These are phyloP conservation scores for Colletotrichum sp. DNA, from an alignment of 2,329 filamentous ascomycete genomes.

Conservation along the genomic window DNA sequence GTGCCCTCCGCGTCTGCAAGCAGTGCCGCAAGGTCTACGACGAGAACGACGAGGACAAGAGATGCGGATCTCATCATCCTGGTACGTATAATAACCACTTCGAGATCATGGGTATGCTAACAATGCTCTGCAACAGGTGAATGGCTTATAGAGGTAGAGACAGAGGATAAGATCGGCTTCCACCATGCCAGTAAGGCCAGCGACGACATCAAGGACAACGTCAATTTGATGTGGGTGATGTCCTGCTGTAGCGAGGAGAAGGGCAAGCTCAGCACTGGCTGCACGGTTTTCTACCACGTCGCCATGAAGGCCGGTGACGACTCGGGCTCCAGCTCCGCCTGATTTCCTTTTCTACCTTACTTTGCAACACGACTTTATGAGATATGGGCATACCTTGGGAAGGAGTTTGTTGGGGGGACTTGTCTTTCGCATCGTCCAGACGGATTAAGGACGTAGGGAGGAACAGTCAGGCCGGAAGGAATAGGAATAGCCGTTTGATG, in stretches of 20 bases:
- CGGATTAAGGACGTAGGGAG: not conserved
- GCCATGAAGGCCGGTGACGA: not conserved
- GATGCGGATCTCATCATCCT: not conserved
- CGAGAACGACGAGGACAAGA: not conserved
- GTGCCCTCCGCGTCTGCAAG: not conserved
- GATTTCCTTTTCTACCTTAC: not conserved
- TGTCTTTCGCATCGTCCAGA: not conserved
- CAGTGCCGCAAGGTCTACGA: not conserved
- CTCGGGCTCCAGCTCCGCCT: not conserved
- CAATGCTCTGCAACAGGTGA: not conserved
- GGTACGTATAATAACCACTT: not conserved
- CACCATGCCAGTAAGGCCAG: not conserved
- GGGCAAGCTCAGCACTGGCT: not conserved
- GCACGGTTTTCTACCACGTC: not conserved
- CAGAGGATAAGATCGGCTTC: not conserved
- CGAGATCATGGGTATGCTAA: not conserved
- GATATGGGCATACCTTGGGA: not conserved
- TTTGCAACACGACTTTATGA: not conserved
- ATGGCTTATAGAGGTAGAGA: constrained; percentile 11
- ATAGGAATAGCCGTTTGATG: not conserved
- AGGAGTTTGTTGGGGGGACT: not conserved
- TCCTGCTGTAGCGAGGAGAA: constrained; percentile 1
- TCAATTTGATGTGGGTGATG: not conserved
- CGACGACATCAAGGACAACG: not conserved
- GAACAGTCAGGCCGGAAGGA: not conserved